Percentiles rank a stretch among this genome's conserved stretches.
These are phyloP conservation scores for Cylindricascospora bacillispora DNA, from an alignment of 1,139 yeast genomes.

Conservation along the genomic window DNA sequence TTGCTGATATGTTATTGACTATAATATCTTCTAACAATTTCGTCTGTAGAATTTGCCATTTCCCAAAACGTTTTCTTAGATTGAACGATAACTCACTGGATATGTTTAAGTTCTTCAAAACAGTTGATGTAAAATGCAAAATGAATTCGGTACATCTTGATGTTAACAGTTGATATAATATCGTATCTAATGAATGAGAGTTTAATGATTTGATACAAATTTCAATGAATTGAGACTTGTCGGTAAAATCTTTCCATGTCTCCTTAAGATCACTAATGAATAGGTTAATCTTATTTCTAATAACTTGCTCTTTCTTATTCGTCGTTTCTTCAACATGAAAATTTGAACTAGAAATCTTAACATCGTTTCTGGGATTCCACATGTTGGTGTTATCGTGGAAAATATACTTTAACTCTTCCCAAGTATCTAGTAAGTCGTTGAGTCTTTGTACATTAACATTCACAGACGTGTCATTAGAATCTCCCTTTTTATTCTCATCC, in stretches of 20 bases:
- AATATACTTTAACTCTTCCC: conserved; percentile 20
- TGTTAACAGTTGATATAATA: conserved; percentile 9
- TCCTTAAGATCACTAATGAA: conserved; percentile 11
- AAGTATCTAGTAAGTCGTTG: conserved; percentile 4
- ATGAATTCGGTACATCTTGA: too few relatives aligned
- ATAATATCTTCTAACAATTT: too few relatives aligned
- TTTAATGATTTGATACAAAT: conserved; percentile 6
- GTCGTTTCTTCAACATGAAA: conserved; percentile 7
- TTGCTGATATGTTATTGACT: too few relatives aligned
- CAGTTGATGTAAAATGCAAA: too few relatives aligned
- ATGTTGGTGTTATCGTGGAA: conserved; percentile 22
- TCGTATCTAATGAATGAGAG: too few relatives aligned
- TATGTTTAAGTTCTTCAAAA: too few relatives aligned
- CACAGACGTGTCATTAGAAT: too few relatives aligned
- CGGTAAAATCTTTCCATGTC: conserved; percentile 12
- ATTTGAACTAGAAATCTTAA: conserved; percentile 14
- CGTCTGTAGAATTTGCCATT: too few relatives aligned
- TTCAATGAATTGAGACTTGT: conserved; percentile 8
- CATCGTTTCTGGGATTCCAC: conserved; percentile 10
- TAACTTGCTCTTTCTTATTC: conserved; percentile 5
- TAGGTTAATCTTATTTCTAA: conserved; percentile 7
- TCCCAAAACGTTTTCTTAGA: too few relatives aligned
- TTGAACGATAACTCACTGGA: too few relatives aligned
- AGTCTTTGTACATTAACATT: conserved; percentile 2
- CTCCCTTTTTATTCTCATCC: conserved; percentile 18